Base-by-base conservation (phyloP, 1,284 basidiomycete genomes). In the Fomitopsis pinicola region DNA sequence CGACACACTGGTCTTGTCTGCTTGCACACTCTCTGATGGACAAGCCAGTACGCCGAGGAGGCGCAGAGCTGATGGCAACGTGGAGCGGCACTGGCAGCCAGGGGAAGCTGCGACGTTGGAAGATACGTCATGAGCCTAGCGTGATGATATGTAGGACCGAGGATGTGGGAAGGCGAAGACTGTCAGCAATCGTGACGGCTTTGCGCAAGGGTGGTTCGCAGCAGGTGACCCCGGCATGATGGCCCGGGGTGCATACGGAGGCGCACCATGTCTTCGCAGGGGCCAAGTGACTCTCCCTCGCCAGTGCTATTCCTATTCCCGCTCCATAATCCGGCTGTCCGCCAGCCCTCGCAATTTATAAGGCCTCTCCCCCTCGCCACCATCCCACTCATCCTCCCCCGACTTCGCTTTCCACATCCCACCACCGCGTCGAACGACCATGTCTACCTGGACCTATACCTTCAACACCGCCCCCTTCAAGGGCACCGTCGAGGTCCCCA, bases 401-500 rank as follows among this genome's bases (percentile, higher is more conserved):
- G n/a, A 28, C 58, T 48, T 46, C 48, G 35, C 35, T 3, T 40
- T 5, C 38, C 38, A 8, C 36, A 55, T 30, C 50, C 22, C 40
- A 38, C 22, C 45, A 28, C 42, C 36, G n/a, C 61, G n/a, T n/a
- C 45, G 74, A 75, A 40, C 35, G 10, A 36, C 75, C 30, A 75
- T 75, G 74, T 64, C 69, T 42, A 70, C 73, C 42, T 83, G 80
- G 77, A 73, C 73, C 30, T 75, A 92, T 80, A 75, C 86, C 55
- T 91, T 91, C 75, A 74, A 90, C 68, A 85, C 81, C 26, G 79
- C 82, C 66, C 70, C 78, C 66, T 92, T 78, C 86, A 90, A 90
- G 77, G 91, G 90, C 61, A 83, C 84, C 65, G 82, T 86, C 53
- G 80, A 81, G 58, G 83, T 93, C 76, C 80, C 76, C 64, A 88